Percentiles rank a stretch among this genome's conserved stretches.
Conservation (phyloP, 208 protist species). For the Crithidia brevicula region DNA sequence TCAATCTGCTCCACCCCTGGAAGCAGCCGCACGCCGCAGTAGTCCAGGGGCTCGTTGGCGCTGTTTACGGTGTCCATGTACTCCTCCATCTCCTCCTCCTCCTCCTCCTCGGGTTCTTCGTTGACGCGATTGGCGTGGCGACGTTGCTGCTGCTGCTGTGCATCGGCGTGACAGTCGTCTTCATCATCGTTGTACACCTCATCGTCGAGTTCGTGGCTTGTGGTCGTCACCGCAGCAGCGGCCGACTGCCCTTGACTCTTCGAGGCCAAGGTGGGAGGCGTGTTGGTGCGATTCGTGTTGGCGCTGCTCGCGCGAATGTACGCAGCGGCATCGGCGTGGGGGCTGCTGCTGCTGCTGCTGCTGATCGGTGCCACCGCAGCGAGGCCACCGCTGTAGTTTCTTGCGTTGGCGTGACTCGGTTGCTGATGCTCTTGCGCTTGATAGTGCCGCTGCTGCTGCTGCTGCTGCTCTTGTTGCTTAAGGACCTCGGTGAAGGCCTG, state of each 20-base stretch:
- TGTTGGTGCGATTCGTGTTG: constrained; percentile 13
- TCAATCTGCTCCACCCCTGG: constrained; percentile 55
- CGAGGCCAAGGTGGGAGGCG: no score
- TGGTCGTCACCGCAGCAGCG: no score
- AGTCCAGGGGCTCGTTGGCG: constrained; percentile 21
- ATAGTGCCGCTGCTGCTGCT: not conserved
- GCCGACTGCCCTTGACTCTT: no score
- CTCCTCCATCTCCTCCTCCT: not conserved
- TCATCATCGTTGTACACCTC: no score
- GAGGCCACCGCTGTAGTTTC: not conserved
- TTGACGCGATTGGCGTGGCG: no score
- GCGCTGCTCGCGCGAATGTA: not conserved
- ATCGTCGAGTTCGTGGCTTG: no score
- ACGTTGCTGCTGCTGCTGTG: not conserved
- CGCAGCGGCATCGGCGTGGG: not conserved
- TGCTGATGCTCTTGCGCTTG: not conserved
- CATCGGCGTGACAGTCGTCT: no score
- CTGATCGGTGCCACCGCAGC: no score
- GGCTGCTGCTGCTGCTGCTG: not conserved
- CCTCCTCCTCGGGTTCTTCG: constrained; percentile 2
- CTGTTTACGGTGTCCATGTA: not conserved
- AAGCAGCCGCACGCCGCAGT: constrained; percentile 48
- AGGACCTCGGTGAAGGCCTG: constrained; percentile 7
- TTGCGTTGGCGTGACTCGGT: not conserved
- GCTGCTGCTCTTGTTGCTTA: constrained; percentile 10